Evolutionary conservation across 2,329 filamentous ascomycete species (phyloP).

Genomic region (Paecilomyces sp.): DNA sequence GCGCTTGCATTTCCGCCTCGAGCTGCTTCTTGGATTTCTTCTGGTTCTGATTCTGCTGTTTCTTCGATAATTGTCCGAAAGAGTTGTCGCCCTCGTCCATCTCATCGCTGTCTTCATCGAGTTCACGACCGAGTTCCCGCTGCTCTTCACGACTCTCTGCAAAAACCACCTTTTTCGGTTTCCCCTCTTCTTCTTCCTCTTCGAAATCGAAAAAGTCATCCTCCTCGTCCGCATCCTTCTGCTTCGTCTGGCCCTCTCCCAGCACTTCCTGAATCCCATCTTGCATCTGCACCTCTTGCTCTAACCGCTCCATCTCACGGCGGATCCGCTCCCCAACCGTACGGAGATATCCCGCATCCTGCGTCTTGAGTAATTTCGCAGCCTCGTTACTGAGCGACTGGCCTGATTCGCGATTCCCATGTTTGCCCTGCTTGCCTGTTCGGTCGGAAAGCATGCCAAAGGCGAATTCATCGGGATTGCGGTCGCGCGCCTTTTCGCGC

Average conservation of each 20-base stretch:
- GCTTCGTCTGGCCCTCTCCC: background rate
- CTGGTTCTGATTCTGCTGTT: constrained; percentile 21
- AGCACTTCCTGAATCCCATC: constrained; percentile 28
- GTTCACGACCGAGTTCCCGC: constrained; percentile 15
- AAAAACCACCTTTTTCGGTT: constrained; percentile 31
- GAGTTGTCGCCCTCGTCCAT: constrained; percentile 9
- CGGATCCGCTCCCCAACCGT: constrained; percentile 51
- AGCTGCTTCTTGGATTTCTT: constrained; percentile 40
- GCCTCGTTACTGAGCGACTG: constrained; percentile 47
- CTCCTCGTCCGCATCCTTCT: constrained; percentile 7
- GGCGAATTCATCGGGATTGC: constrained; percentile 61
- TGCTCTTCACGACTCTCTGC: constrained; percentile 31
- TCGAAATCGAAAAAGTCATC: constrained; percentile 12
- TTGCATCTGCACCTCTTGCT: constrained; percentile 37
- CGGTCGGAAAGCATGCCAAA: constrained; percentile 56
- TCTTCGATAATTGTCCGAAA: constrained; percentile 7
- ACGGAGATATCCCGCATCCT: constrained; percentile 56
- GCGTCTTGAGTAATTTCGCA: constrained; percentile 58
- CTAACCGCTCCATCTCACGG: constrained; percentile 46
- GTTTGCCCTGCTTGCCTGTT: constrained; percentile 34
- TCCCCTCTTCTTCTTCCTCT: constrained; percentile 12
- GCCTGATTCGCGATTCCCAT: constrained; percentile 36
- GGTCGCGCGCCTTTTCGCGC: constrained; percentile 52
- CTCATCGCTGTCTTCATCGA: constrained; percentile 13
- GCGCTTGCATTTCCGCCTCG: constrained; percentile 32